Percentiles rank a stretch among this genome's conserved stretches.
These are phyloP conservation scores for Corchorus olitorius DNA, from an alignment of 345 rosid genomes.

Conservation along the genomic window DNA sequence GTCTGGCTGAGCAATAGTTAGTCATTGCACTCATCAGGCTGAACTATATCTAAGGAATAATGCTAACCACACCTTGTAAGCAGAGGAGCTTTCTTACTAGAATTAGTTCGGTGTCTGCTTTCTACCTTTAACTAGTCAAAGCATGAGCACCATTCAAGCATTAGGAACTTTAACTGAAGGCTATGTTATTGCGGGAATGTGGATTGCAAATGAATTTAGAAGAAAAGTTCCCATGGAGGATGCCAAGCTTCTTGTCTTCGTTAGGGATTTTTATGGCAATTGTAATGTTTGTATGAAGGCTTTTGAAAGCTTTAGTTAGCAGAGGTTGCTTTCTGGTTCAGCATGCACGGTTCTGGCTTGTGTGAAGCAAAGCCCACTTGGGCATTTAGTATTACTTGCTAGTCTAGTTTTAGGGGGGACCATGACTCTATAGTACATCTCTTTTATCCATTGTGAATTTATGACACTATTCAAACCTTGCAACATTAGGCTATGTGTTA, in stretches of 20 bases:
- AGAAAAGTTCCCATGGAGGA: not conserved
- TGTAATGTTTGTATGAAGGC: not conserved
- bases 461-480: not conserved
- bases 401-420: not conserved
- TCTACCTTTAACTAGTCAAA: not conserved
- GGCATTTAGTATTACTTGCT: not conserved
- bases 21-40: not conserved
- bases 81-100: conserved; percentile 3
- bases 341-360: not conserved
- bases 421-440: not conserved
- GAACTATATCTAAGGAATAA: not conserved
- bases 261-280: not conserved
- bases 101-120: not conserved
- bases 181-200: conserved; percentile 2
- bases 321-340: not conserved
- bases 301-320: not conserved
- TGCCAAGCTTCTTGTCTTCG: not conserved
- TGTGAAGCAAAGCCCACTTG: not conserved
- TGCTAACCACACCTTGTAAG: not conserved
- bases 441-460: not conserved
- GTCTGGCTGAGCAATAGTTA: not conserved
- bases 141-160: not conserved
- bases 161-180: not conserved
- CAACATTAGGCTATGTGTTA: not conserved
- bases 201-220: not conserved